phyloP scores from a whole-genome alignment of 345 rosid species.

The Camelina neglecta region DNA sequence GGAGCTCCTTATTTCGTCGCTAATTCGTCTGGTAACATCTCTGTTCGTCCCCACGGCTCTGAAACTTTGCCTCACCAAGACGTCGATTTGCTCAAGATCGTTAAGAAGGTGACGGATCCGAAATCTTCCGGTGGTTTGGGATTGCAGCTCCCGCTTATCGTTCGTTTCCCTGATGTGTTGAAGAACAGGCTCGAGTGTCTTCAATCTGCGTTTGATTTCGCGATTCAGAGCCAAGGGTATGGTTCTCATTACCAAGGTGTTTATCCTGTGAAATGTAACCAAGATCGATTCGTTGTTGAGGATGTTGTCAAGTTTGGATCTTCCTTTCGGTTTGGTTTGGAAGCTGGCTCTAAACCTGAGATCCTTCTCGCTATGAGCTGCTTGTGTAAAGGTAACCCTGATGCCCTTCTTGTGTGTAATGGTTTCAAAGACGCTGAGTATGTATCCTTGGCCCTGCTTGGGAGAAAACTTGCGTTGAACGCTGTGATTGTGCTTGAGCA shows the following conservation, averaged over 20 bases:
- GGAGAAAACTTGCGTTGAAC: slow-evolving; percentile 72
- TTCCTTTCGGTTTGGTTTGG: slow-evolving; percentile 82
- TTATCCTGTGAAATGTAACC: slow-evolving; percentile 95
- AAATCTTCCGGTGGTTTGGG: slow-evolving; percentile 85
- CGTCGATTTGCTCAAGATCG: slow-evolving; percentile 77
- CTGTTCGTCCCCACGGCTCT: slow-evolving; percentile 77
- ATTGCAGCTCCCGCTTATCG: slow-evolving; percentile 80
- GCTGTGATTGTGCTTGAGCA: slow-evolving; percentile 90
- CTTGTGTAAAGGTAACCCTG: slow-evolving; percentile 78
- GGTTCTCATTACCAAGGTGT: slow-evolving; percentile 89
- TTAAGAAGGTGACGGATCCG: slow-evolving; percentile 86
- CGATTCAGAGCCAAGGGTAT: slow-evolving; percentile 66
- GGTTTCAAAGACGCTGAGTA: slow-evolving; percentile 92
- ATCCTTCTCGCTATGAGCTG: slow-evolving; percentile 93
- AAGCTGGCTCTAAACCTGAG: slow-evolving; percentile 98
- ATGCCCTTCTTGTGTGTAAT: slow-evolving; percentile 80
- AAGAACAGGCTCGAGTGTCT: slow-evolving; percentile 87
- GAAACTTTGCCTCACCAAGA: slow-evolving; percentile 83
- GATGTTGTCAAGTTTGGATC: slow-evolving; percentile 86
- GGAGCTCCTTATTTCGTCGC: slow-evolving; percentile 94
- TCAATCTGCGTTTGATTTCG: slow-evolving; percentile 77
- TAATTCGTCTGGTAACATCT: slow-evolving; percentile 74
- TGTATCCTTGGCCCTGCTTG: slow-evolving; percentile 74
- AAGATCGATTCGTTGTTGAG: slow-evolving; percentile 88
- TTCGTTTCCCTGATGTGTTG: slow-evolving; percentile 86